Evolutionary conservation across 768 basidiomycete species (phyloP), one percentile per base, ranked within the genome.

Genomic region (Boletus patriciae): DNA sequence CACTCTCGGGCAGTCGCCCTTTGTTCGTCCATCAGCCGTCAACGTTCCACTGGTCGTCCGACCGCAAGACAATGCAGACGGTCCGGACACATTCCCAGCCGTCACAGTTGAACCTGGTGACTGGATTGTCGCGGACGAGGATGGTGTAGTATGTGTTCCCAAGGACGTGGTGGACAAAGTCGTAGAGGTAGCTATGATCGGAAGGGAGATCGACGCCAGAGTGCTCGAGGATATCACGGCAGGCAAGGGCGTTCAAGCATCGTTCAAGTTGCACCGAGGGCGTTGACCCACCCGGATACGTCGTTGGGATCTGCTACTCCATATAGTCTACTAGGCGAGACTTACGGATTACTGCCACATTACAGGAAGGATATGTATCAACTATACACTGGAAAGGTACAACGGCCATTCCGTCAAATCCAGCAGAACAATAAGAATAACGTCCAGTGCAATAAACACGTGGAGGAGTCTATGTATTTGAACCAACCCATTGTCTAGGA

Each of bases 61-160:
- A 23, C 62, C 70, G 0, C 65, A 67, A 19, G 74, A 68, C 36
- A 64, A 63, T 15, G 58, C 69, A 34, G 73, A 68, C n/a, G 67
- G 68, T 18, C 47, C 55, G 34, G 75, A 76, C 34, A 65, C 67
- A 10, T 85, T 89, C 62, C 81, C 84, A 3, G 59, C 82, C 1
- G 78, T 85, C 12, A 78, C 65, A 3, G 79, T 96, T 7, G 67
- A 82, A 18, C 87, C 94, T 3, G 89, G 86, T 3, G 94, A 95
- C 69, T 82, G 86, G 80, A 81, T 96, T 46, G 70, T 94, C n/a
- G 92, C 86, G 25, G 94, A 97, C 70, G 80, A 85, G 54, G 90
- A 97, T 67, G 94, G 95, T 2, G 91, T 95, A 1, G 90, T 98
- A 3, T 90, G 86, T 63, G 81, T 96, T 27, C 87, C 92, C 3